Evolutionary conservation across 2,329 filamentous ascomycete genomes (phyloP).

Genomic region (Aspergillus calidoustus): DNA sequence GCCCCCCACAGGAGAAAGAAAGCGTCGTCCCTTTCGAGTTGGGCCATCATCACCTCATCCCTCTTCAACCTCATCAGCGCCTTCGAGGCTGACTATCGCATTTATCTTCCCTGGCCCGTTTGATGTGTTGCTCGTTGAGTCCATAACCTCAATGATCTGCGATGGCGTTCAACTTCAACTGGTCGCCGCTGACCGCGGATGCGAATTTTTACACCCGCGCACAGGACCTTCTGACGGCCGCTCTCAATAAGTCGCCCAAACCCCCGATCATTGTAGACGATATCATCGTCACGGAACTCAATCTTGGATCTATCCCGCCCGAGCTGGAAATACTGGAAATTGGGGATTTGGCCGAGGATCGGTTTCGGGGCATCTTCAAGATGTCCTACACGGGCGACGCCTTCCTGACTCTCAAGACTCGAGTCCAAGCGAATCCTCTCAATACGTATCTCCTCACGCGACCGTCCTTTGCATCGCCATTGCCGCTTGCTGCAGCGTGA

Average conservation of each 20-base stretch:
- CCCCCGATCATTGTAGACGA: constrained; percentile 99
- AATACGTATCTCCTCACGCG: constrained; percentile 95
- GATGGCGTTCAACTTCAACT: constrained; percentile 99
- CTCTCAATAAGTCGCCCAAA: constrained; percentile 96
- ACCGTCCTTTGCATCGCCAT: constrained; percentile 88
- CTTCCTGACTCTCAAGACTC: constrained; percentile 90
- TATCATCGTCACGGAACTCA: constrained; percentile 96
- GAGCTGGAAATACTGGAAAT: constrained; percentile 97
- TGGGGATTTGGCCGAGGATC: constrained; percentile 93
- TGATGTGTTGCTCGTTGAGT: constrained; percentile 12
- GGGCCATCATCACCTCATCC: not conserved
- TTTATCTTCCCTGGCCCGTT: not conserved
- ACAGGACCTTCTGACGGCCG: constrained; percentile 90
- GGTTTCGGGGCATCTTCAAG: constrained; percentile 98
- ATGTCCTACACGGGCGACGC: constrained; percentile 98
- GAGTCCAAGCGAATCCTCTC: constrained; percentile 95
- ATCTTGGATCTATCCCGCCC: constrained; percentile 90
- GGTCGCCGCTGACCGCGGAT: constrained; percentile 97
- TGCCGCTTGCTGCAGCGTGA: constrained; percentile 81
- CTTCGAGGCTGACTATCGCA: constrained; percentile 6
- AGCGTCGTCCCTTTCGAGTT: constrained; percentile 11
- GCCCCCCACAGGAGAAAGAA: constrained; percentile 14
- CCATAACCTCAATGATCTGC: constrained; percentile 35
- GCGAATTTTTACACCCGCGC: constrained; percentile 87
- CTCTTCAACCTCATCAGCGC: constrained; percentile 7